These are phyloP conservation scores for Vaccinium myrtillus DNA, from an alignment of 148 eudicot species.

Conservation along the genomic window DNA sequence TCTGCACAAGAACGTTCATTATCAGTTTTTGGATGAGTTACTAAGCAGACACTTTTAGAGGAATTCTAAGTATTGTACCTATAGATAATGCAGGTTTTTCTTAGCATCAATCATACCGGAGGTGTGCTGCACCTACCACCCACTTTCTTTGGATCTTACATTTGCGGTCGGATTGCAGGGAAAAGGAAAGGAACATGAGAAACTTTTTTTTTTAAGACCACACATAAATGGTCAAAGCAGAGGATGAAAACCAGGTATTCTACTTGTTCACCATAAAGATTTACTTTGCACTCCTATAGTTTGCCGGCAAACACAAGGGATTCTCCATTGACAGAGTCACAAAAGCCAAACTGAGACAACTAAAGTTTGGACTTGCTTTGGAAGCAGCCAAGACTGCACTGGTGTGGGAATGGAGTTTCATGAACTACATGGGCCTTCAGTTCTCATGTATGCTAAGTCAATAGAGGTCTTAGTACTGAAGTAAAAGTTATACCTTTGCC, in stretches of 20 bases:
- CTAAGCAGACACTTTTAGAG: neutral
- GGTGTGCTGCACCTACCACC: neutral
- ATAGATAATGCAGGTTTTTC: neutral
- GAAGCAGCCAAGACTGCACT: slow-evolving; percentile 2
- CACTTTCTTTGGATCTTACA: neutral
- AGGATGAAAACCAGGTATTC: neutral
- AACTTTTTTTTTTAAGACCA: neutral
- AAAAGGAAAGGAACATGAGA: neutral
- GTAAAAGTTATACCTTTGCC: slow-evolving; percentile 55
- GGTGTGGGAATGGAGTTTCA: neutral
- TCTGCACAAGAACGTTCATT: slow-evolving; percentile 30
- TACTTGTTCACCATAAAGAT: neutral
- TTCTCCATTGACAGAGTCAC: neutral
- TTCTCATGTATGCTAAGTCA: neutral
- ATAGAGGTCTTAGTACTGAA: neutral
- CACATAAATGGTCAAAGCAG: neutral
- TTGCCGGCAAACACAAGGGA: neutral
- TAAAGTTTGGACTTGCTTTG: no score
- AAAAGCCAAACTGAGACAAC: neutral
- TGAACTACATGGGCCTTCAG: neutral
- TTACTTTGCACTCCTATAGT: neutral
- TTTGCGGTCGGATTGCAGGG: neutral
- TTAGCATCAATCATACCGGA: slow-evolving; percentile 1
- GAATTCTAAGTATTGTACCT: neutral
- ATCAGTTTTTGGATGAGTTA: slow-evolving; percentile 10